These are phyloP conservation scores for Colletotrichum sp. DNA, from an alignment of 2,329 filamentous ascomycete genomes.

Conservation along the genomic window DNA sequence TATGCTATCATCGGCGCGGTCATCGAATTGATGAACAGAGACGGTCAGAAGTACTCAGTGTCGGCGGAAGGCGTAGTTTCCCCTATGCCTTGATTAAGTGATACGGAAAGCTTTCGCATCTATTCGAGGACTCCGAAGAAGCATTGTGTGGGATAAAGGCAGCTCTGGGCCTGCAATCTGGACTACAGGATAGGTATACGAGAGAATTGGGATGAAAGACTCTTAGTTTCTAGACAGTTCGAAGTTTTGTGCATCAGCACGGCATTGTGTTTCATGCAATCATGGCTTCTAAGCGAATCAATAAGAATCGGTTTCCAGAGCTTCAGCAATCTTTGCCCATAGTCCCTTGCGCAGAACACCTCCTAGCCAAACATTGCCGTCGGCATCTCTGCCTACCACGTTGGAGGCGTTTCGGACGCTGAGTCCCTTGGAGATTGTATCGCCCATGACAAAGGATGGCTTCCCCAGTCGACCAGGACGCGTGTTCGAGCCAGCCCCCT, in stretches of 20 bases:
- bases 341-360: neutral
- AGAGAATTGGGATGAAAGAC: neutral
- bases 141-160: neutral
- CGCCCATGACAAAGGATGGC: neutral
- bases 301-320: neutral
- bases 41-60: neutral
- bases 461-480: neutral
- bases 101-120: neutral
- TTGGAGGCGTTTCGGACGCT: conserved; percentile 2
- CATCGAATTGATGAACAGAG: neutral
- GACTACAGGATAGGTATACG: neutral
- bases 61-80: neutral
- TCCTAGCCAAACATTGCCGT: neutral
- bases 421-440: neutral
- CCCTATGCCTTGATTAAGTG: neutral
- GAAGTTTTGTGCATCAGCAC: neutral
- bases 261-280: neutral
- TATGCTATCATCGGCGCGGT: neutral
- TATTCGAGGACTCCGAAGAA: neutral
- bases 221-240: neutral
- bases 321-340: neutral
- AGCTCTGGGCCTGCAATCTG: neutral
- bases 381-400: neutral
- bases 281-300: neutral
- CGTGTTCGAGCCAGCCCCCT: neutral